Percentiles rank a stretch among this genome's conserved stretches.
Conservation (phyloP, 352 stramenopile genomes). For the Pythium coloratum region DNA sequence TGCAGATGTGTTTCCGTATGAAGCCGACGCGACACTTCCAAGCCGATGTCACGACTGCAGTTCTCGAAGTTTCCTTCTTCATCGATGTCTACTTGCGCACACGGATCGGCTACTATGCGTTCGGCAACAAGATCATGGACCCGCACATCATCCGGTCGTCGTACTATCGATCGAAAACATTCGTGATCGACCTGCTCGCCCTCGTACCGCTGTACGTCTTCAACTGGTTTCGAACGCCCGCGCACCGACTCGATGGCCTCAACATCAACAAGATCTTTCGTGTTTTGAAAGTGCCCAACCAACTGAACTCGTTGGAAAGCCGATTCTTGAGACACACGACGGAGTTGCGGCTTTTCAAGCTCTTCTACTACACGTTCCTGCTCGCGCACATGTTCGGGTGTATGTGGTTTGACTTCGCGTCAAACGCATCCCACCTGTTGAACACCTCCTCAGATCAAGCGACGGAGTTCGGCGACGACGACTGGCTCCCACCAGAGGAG, state of each 20-base stretch:
- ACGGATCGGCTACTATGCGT: conserved; percentile 46
- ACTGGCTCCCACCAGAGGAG: conserved; percentile 33
- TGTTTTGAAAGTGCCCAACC: conserved; percentile 45
- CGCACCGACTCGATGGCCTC: conserved; percentile 35
- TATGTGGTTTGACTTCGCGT: conserved; percentile 57
- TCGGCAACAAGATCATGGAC: conserved; percentile 60
- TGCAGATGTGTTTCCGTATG: conserved; percentile 45
- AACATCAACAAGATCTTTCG: conserved; percentile 59
- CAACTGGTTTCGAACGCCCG: conserved; percentile 31
- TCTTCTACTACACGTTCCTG: conserved; percentile 57
- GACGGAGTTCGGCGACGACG: conserved; percentile 44
- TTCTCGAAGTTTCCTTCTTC: conserved; percentile 46
- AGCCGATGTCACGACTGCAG: conserved; percentile 30
- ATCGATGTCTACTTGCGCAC: conserved; percentile 46
- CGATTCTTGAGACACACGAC: conserved; percentile 44
- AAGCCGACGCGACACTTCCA: conserved; percentile 23
- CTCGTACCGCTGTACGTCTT: conserved; percentile 40
- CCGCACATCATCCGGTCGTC: conserved; percentile 28
- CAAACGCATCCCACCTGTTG: conserved; percentile 36
- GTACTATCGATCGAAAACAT: conserved; percentile 41
- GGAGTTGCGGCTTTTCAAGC: conserved; percentile 52
- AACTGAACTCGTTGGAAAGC: conserved; percentile 44
- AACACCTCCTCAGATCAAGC: neutral
- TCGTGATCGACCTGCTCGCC: conserved; percentile 42
- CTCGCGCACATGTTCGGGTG: conserved; percentile 52